phyloP scores from a whole-genome alignment of 139 green algal species.

The Desmodesmus armatus region DNA sequence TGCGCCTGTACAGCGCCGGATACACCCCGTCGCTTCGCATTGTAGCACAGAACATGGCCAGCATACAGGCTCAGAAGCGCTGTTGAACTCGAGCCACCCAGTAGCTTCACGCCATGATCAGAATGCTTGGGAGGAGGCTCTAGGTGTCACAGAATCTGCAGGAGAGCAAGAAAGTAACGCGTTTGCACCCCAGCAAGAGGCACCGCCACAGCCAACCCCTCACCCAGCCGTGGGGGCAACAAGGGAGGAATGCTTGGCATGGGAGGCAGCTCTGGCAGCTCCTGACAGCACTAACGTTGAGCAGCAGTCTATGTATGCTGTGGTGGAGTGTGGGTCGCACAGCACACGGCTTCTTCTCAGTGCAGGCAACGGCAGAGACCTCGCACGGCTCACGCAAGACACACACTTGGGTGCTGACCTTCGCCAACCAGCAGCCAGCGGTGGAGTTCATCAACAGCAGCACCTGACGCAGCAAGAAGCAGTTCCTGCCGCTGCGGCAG shows the following conservation, averaged over 20 bases:
- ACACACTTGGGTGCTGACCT: background rate
- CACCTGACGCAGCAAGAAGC: background rate
- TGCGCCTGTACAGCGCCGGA: too few species aligned
- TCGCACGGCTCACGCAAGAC: slow-evolving; percentile 2
- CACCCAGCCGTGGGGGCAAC: too few species aligned
- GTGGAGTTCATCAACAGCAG: background rate
- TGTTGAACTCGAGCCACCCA: too few species aligned
- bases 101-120: too few species aligned
- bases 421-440: background rate
- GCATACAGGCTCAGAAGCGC: too few species aligned
- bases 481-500: background rate
- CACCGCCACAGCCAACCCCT: too few species aligned
- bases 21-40: too few species aligned
- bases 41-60: too few species aligned
- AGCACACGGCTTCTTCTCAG: slow-evolving; percentile 21
- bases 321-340: slow-evolving; percentile 29
- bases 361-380: background rate
- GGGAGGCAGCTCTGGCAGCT: slow-evolving; percentile 11
- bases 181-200: too few species aligned
- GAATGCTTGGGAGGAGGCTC: too few species aligned
- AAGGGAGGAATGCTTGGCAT: slow-evolving; percentile 10
- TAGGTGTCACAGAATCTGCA: too few species aligned
- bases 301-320: background rate
- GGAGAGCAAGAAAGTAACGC: too few species aligned
- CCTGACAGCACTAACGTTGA: background rate